Evolutionary conservation across 805 yeast genomes (phyloP).

Genomic region (Teunomyces lycoperdinae): DNA sequence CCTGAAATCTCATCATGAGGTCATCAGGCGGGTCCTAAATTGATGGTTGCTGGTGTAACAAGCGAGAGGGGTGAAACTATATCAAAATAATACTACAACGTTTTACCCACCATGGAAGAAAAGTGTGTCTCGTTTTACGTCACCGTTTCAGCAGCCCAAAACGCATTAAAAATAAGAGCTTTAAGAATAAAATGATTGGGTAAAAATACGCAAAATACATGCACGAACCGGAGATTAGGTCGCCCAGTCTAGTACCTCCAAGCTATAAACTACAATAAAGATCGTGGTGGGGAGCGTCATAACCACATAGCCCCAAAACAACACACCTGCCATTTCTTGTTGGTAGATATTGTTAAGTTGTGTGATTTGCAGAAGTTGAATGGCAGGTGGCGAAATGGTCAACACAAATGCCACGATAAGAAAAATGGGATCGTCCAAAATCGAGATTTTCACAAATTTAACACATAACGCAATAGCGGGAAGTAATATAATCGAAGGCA

Average conservation of each 20-base stretch:
- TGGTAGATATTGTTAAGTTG: slow-evolving; percentile 74
- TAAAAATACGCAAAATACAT: neutral
- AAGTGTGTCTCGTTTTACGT: neutral
- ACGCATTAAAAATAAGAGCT: too few species aligned
- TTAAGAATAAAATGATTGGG: neutral
- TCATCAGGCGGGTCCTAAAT: neutral
- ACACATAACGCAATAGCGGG: slow-evolving; percentile 67
- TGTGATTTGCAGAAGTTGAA: slow-evolving; percentile 77
- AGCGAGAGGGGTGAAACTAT: too few species aligned
- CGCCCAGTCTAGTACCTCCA: slow-evolving; percentile 47
- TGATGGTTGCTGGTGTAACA: too few species aligned
- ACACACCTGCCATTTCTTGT: slow-evolving; percentile 77
- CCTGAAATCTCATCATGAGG: neutral
- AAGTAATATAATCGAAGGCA: slow-evolving; percentile 65
- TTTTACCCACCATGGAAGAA: neutral
- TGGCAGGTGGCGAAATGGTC: slow-evolving; percentile 81
- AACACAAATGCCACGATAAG: slow-evolving; percentile 71
- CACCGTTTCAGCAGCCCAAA: neutral
- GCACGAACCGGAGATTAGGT: neutral
- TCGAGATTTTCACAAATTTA: slow-evolving; percentile 61
- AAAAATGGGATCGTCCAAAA: slow-evolving; percentile 78
- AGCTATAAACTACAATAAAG: slow-evolving; percentile 63
- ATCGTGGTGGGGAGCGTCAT: slow-evolving; percentile 76
- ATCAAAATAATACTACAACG: too few species aligned
- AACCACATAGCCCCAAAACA: slow-evolving; percentile 80